Evolutionary conservation across 2,329 filamentous ascomycete genomes (phyloP), one percentile per base, ranked within the genome.

Genomic region (Akanthomyces uredinophilus): DNA sequence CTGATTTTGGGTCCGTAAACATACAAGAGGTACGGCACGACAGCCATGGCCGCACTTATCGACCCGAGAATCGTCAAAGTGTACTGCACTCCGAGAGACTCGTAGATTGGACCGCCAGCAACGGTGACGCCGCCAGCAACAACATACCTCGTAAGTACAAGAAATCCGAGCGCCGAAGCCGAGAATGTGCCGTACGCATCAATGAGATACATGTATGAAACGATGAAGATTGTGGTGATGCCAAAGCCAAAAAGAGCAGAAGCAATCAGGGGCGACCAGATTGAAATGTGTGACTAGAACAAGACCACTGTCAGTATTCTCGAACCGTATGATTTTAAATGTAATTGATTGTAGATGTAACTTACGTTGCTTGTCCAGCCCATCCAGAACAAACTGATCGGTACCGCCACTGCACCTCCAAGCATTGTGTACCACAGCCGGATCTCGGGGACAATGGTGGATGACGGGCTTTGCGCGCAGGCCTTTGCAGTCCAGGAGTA

Each of bases 351-450:
- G 27, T 29, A 74, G 3, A 75, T 74, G 1, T 14, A 27, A 49
- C 46, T 49, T 29, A 49, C 46, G 2, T 49, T 49, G n/a, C 46
- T 49, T 2, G 78, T 77, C 80, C 80, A 83, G 5, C 77, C 81
- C 22, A 83, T 73, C 79, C 79, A 82, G 66, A 82, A 82, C 1
- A 83, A 73, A 0, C 74, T 75, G 13, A 81, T 68, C 0, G 81
- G 78, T 4, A 82, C 72, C 3, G 75, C 66, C 0, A 71, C 68
- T 5, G 76, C 75, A 1, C 77, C 72, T 4, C 76, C 79, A 13
- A 79, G 67, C 64, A 80, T 76, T 29, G 76, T 77, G 32, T 77
- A 76, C 70, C 73, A 78, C 0, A 81, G 70, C 0, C 77, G 70
- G 43, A 72, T 73, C 56, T 80, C 78, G 0, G 76, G 75, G 18